Base-by-base conservation (phyloP, 1,139 yeast species). In the Suhomyces panamericanus region DNA sequence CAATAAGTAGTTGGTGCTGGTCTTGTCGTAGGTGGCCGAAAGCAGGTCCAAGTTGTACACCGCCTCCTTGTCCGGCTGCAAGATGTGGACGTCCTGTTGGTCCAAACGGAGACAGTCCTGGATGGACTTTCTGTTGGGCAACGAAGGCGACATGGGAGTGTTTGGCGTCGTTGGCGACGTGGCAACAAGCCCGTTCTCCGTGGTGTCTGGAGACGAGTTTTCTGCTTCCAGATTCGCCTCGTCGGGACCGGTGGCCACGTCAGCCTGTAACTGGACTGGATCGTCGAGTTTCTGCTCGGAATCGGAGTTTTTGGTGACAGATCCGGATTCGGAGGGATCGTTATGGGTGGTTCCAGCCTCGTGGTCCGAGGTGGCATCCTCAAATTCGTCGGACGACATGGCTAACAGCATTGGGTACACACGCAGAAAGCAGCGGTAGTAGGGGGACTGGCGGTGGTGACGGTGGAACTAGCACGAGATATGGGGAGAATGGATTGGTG, bases 1-100 rank as follows among this genome's bases (percentile, higher is more conserved):
- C 24, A 74, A 56, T 42, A 74, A 60, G 46, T 61, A 67, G 48
- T 70, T 70, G n/a, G 63, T 46, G 38, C 53, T 47, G 12, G 53
- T 36, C 30, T 60, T 57, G 46, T 64, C 59, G 46, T 62, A 65
- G 15, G 65, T 57, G 27, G 57, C 38, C 5, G 62, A 55, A 11
- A 58, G 52, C n/a, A 42, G 43, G 32, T 54, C 48, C 43, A 58
- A 44, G 28, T 46, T 47, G 16, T 51, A 52, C 26, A 52, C 35
- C 15, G 49, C 48, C 13, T 41, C 38, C n/a, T 42, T 40, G 13
- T 47, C 42, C 10, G 41, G 41, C 8, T 44, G 50, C 15, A 52
- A 44, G 30, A 53, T 47, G 7, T 47, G 40, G 7, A 56, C 56
- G 20, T 55, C 57, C 11, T 68, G 64, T 38, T 59, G 63, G 38